These are phyloP conservation scores for Quercus mongolica DNA, from an alignment of 306 rosid genomes.

Conservation along the genomic window DNA sequence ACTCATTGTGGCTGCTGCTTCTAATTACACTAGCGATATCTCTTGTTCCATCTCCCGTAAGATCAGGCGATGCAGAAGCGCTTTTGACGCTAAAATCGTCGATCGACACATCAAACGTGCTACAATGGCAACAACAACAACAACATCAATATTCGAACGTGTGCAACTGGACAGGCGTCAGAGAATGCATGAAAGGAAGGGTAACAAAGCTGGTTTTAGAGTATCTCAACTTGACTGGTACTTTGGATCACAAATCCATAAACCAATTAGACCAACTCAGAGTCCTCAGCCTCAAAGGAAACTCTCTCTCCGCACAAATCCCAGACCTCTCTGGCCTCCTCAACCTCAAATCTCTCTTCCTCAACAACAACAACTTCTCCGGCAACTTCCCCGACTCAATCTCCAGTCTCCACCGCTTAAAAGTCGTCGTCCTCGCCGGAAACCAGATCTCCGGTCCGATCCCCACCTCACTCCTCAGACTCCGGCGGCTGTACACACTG, in stretches of 20 bases:
- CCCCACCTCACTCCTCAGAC: constrained; percentile 54
- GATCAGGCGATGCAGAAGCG: constrained; percentile 53
- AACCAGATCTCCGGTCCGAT: constrained; percentile 66
- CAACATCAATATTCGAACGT: background rate
- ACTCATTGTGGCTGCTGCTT: background rate
- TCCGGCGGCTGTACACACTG: constrained; percentile 63
- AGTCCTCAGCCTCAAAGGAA: constrained; percentile 83
- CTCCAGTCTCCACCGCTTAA: constrained; percentile 72
- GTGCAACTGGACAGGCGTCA: constrained; percentile 79
- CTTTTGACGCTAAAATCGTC: constrained; percentile 59
- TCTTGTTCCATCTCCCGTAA: constrained; percentile 2
- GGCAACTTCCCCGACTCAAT: constrained; percentile 69
- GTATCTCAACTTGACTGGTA: constrained; percentile 57
- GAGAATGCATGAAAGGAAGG: constrained; percentile 65
- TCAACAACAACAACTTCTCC: constrained; percentile 68
- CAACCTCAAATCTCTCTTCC: constrained; percentile 77
- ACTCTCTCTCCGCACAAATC: constrained; percentile 67
- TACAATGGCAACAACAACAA: constrained; percentile 39
- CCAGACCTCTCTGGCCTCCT: constrained; percentile 63
- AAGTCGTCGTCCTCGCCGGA: constrained; percentile 55
- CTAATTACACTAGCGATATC: constrained; percentile 7
- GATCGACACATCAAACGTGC: constrained; percentile 46
- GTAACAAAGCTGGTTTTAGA: constrained; percentile 82
- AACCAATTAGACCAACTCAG: constrained; percentile 81
- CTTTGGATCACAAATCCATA: constrained; percentile 49